Base-by-base conservation (phyloP, 257 asterid genomes). In the Mitragyna speciosa region DNA sequence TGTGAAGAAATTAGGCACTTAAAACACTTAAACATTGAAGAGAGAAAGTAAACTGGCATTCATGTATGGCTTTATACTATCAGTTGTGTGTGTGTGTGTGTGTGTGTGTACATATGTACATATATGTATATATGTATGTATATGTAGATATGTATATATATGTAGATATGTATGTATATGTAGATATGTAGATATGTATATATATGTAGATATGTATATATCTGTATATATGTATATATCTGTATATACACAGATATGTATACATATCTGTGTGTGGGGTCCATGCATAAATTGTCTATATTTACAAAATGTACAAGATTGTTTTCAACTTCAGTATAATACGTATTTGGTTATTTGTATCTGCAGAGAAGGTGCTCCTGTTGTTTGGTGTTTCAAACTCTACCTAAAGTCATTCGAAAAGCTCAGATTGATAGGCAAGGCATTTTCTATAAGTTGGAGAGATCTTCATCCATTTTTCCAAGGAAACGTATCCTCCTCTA, bases 401-500 rank as follows among this genome's bases (percentile, higher is more conserved):
- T 82, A 65, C 84, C 84, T 41, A 82, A 82, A 87, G 86, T 91
- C 86, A 81, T 73, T 58, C 81, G 70, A 78, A 91, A 86, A 82
- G 78, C 87, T 78, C 94, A 85, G 87, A 89, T 93, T 83, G 81
- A 85, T 78, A 88, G 96, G 84, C 87, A 70, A 59, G 56, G 76
- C 81, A 86, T 95, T 58, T 90, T 95, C 77, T 89, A 93, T 79
- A 90, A 80, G 81, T 80, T 84, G 82, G 90, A 89, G 71, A 82
- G 80, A 52, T 89, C 88, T 79, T 80, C 93, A 78, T 83, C 88
- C 41, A 72, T 88, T 84, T 83, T 93, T 64, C 97, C 98, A 28
- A 86, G 85, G 83, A 89, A 87, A 28, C 97, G 99, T 95, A 95
- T 95, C 99, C 97, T 93, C 67, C 28, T 76, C 30, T 52, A 41